Conservation (phyloP, 2,329 filamentous ascomycete species). For the Tetracladium maxilliforme region DNA sequence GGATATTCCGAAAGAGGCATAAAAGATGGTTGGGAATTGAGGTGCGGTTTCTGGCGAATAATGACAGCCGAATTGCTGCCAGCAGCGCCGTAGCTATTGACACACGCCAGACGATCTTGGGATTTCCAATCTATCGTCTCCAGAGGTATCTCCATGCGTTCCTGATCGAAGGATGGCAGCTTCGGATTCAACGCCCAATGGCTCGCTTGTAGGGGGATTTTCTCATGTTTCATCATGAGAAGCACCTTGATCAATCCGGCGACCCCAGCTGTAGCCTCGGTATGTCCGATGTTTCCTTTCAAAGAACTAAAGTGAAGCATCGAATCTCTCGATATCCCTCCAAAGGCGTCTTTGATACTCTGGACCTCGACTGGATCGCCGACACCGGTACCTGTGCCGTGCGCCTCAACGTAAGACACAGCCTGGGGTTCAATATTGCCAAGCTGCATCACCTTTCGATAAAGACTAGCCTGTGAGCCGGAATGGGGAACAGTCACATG, state of each 20-base stretch:
- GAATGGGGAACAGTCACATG: constrained; percentile 9
- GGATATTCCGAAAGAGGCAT: too few species aligned
- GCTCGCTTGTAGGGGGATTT: constrained; percentile 12
- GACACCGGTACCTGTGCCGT: constrained; percentile 15
- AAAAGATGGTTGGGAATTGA: constrained; percentile 1
- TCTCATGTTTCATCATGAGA: constrained; percentile 13
- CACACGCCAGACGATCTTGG: constrained; percentile 8
- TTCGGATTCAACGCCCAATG: constrained; percentile 17
- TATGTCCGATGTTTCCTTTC: constrained; percentile 27
- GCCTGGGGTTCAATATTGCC: constrained; percentile 10
- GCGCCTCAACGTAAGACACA: constrained; percentile 17
- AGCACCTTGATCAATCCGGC: constrained; percentile 9
- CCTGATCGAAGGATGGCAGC: constrained; percentile 11
- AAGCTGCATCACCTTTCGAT: constrained; percentile 9
- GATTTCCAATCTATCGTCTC: constrained; percentile 11
- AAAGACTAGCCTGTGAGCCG: constrained; percentile 14
- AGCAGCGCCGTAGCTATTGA: constrained; percentile 21
- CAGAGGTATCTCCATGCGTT: constrained; percentile 7
- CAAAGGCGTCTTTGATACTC: constrained; percentile 9
- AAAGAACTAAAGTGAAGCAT: constrained; percentile 22
- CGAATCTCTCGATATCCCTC: constrained; percentile 12
- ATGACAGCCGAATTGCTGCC: constrained; percentile 17
- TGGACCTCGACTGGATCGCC: constrained; percentile 15
- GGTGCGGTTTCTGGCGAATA: constrained; percentile 6
- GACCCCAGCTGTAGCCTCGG: constrained; percentile 20